These are phyloP conservation scores for Hanseniaspora sp. DNA, from an alignment of 1,139 yeast genomes.

Conservation along the genomic window DNA sequence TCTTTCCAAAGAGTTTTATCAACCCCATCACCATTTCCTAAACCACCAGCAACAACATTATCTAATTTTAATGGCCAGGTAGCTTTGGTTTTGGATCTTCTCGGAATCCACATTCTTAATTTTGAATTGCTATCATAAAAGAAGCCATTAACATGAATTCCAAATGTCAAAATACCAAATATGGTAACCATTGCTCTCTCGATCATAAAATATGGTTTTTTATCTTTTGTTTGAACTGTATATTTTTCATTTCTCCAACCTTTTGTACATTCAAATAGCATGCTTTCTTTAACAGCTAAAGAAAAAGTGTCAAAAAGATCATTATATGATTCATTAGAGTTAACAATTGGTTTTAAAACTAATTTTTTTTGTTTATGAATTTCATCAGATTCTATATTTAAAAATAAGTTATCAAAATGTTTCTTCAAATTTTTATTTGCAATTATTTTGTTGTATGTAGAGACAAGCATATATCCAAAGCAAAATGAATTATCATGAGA, in stretches of 20 bases:
- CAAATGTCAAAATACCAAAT: conserved; percentile 80
- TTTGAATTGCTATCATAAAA: conserved; percentile 36
- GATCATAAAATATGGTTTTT: conserved; percentile 48
- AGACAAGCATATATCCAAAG: conserved; percentile 25
- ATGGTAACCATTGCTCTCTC: conserved; percentile 77
- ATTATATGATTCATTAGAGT: conserved; percentile 19
- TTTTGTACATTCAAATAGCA: conserved; percentile 29
- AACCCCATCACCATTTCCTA: conserved; percentile 70
- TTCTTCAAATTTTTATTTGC: conserved; percentile 17
- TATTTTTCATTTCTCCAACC: conserved; percentile 90
- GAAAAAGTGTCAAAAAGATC: conserved; percentile 22
- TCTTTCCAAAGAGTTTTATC: conserved; percentile 75
- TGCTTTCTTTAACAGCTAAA: conserved; percentile 18
- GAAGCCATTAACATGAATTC: conserved; percentile 78
- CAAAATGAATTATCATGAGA: conserved; percentile 22
- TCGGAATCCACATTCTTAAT: conserved; percentile 71
- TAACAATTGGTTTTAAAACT: not conserved
- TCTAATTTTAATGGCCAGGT: conserved; percentile 88
- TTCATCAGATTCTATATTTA: conserved; percentile 2
- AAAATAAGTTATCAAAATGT: conserved; percentile 19
- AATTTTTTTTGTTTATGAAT: too few relatives aligned
- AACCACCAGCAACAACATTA: conserved; percentile 90
- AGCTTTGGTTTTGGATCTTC: conserved; percentile 62
- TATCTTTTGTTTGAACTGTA: conserved; percentile 49
- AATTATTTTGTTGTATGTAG: conserved; percentile 23